Evolutionary conservation across 495 filamentous ascomycete genomes (phyloP).

Genomic region (Niebla homalea): DNA sequence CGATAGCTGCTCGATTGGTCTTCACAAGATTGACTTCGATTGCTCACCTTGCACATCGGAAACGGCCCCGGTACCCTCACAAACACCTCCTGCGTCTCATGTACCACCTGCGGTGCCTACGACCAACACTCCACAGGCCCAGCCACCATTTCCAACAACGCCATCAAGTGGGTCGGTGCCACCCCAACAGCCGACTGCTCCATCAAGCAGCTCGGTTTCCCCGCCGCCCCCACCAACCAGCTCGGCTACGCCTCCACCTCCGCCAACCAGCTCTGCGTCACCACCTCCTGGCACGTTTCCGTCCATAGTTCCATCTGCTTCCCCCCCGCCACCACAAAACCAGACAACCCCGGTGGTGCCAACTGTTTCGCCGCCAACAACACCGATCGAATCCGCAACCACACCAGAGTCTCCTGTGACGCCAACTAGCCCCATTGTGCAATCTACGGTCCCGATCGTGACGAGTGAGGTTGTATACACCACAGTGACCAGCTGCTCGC

Average conservation of each 20-base stretch:
- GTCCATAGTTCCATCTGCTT: conserved; percentile 43
- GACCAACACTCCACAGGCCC: conserved; percentile 3
- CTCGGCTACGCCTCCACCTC: conserved; percentile 23
- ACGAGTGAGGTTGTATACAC: conserved; percentile 19
- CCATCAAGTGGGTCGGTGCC: conserved; percentile 10
- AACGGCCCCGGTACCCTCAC: conserved; percentile 20
- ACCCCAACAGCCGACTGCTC: conserved; percentile 15
- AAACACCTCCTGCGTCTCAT: conserved; percentile 20
- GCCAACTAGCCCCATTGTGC: conserved; percentile 2
- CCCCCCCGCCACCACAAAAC: conserved; percentile 37
- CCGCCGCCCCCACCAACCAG: conserved; percentile 5
- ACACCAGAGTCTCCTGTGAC: conserved; percentile 19
- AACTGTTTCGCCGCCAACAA: not conserved
- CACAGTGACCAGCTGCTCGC: conserved; percentile 28
- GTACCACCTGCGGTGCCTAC: conserved; percentile 17
- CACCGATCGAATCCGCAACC: conserved; percentile 33
- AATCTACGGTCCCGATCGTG: conserved; percentile 9
- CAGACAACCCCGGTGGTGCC: too few species aligned
- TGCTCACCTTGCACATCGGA: conserved; percentile 41
- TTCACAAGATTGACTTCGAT: conserved; percentile 70
- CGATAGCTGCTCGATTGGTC: conserved; percentile 50
- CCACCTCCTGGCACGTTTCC: conserved; percentile 43
- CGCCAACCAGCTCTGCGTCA: conserved; percentile 47
- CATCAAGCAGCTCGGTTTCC: conserved; percentile 8
- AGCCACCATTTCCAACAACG: conserved; percentile 12